A percentile compares a stretch with the other conserved stretches of the same genome.
These are phyloP conservation scores for Scenedesmus sp. DNA, from an alignment of 163 green algal species.

Conservation along the genomic window DNA sequence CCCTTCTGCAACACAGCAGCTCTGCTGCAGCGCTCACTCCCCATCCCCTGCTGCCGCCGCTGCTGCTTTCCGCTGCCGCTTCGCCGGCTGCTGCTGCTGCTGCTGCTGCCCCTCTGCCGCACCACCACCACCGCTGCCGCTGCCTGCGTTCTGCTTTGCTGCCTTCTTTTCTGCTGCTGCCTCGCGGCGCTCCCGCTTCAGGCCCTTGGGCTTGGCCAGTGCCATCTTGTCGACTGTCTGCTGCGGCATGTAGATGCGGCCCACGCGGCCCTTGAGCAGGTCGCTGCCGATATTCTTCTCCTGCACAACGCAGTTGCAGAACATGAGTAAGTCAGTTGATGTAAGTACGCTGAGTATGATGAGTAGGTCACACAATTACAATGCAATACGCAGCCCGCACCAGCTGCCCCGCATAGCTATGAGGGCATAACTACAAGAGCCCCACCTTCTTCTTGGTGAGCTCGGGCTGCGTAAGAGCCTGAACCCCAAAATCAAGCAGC, in stretches of 20 bases:
- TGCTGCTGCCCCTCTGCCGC: background rate
- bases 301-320: slow-evolving; percentile 64
- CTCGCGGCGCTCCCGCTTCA: slow-evolving; percentile 72
- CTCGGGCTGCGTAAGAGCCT: slow-evolving; percentile 85
- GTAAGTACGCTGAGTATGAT: no score
- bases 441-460: slow-evolving; percentile 90
- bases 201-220: slow-evolving; percentile 89
- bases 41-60: no score
- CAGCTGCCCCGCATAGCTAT: no score
- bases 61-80: no score
- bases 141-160: slow-evolving; percentile 15
- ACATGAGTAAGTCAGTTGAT: slow-evolving; percentile 45
- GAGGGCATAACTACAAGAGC: background rate
- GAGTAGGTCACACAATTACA: no score
- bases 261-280: slow-evolving; percentile 88
- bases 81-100: background rate
- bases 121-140: background rate
- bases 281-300: slow-evolving; percentile 94
- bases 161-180: slow-evolving; percentile 56
- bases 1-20: no score
- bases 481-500: slow-evolving; percentile 47
- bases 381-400: no score
- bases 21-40: no score
- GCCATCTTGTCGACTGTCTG: slow-evolving; percentile 87
- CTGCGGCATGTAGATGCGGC: slow-evolving; percentile 96